Evolutionary conservation across 768 basidiomycete genomes (phyloP), one percentile per base, ranked within the genome.

Genomic region (Porpolomopsis calyptriformis): DNA sequence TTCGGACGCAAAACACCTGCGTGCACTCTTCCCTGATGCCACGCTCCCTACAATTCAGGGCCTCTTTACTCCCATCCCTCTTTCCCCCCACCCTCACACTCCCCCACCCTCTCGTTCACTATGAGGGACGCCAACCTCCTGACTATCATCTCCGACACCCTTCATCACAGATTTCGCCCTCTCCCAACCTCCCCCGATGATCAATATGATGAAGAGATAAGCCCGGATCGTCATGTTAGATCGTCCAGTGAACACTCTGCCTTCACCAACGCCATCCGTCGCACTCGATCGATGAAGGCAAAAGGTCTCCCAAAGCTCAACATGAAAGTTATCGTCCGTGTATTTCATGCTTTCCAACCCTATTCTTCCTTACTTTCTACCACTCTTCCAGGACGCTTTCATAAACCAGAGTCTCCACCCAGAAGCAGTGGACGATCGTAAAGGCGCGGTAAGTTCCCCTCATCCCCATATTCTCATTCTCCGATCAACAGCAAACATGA

Each of bases 381-480:
- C n/a, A n/a, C n/a, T n/a, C n/a, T n/a, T 23, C 3, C 38, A 67
- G 64, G 50, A 49, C 36, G 64, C 64, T 4, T 58, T 66, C 43
- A 14, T 59, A 9, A 62, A 68, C 34, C 43, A 53, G 2, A 47
- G 53, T 3, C 43, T 50, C 10, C 53, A 67, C 41, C 64, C 66
- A 14, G 55, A 61, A 18, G 64, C 67, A 8, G 55, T 71, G n/a
- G 66, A 74, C 49, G 72, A 74, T 51, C 64, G 72, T 16, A 62
- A 66, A 38, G 57, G 56, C 40, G 60, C 55, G 12, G 64, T 64
- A 25, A 44, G 58, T 47, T 20, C 25, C 24, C 23, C 40, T 3
- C 40, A 8, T 42, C 38, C 19, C 14, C 44, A 20, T 40, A 16
- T 10, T 1, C 16, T 22, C 23, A 12, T 19, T 12, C 18, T 40